A percentile compares a stretch with the other conserved stretches of the same genome.
Evolutionary conservation across 2,329 filamentous ascomycete species (phyloP).

Genomic region (Hypocrella siamensis): DNA sequence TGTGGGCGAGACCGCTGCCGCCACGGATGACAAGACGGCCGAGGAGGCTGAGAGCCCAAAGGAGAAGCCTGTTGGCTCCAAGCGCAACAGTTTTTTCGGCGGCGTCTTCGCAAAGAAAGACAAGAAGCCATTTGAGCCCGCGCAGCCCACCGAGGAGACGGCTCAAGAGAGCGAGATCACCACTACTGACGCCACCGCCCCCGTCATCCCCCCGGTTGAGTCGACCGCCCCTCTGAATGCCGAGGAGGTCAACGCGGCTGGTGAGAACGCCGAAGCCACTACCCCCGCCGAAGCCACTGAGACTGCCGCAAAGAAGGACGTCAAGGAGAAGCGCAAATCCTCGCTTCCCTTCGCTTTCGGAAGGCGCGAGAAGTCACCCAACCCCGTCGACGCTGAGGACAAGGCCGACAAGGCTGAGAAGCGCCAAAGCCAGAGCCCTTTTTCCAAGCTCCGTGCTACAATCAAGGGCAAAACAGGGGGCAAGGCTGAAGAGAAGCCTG

Average conservation of each 20-base stretch:
- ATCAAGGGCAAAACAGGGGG: conserved; percentile 31
- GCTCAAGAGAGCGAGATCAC: conserved; percentile 26
- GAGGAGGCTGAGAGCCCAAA: conserved; percentile 25
- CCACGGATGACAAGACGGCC: conserved; percentile 14
- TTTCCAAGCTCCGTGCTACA: conserved; percentile 45
- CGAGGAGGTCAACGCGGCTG: conserved; percentile 36
- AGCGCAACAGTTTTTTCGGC: conserved; percentile 43
- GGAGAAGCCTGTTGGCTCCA: conserved; percentile 33
- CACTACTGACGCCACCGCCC: conserved; percentile 35
- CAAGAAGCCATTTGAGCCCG: conserved; percentile 38
- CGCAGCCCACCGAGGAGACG: conserved; percentile 23
- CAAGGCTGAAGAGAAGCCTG: conserved; percentile 26
- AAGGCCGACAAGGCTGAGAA: conserved; percentile 14
- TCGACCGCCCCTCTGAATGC: conserved; percentile 38
- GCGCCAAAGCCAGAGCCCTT: conserved; percentile 20
- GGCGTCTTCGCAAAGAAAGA: conserved; percentile 35
- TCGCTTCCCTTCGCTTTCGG: conserved; percentile 60
- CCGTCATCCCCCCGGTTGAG: conserved; percentile 44
- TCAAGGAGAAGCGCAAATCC: conserved; percentile 74
- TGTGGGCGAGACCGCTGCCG: conserved; percentile 14
- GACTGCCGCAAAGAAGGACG: conserved; percentile 43
- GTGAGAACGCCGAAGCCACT: conserved; percentile 28
- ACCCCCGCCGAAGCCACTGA: conserved; percentile 29
- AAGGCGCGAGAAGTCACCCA: conserved; percentile 53
- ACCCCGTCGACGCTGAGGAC: conserved; percentile 46